A percentile compares a stretch with the other conserved stretches of the same genome.
These are phyloP conservation scores for Pythium brachiatum DNA, from an alignment of 352 stramenopile genomes.

Conservation along the genomic window DNA sequence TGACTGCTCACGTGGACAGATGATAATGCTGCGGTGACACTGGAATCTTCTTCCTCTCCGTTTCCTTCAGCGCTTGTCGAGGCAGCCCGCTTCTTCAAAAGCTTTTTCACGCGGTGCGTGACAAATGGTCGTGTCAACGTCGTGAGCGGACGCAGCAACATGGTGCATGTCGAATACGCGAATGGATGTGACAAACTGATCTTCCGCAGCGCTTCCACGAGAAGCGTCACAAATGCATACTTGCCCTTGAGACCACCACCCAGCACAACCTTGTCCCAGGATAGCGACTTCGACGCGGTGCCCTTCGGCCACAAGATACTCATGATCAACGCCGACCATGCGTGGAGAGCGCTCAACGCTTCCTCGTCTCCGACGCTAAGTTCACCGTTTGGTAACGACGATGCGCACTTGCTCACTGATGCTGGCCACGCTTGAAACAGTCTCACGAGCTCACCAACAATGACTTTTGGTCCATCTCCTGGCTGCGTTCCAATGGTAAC, in stretches of 20 bases:
- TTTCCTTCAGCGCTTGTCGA: not conserved
- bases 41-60: not conserved
- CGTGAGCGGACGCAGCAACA: conserved; percentile 77
- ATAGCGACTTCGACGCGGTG: conserved; percentile 62
- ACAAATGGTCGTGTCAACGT: conserved; percentile 82
- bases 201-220: conserved; percentile 76
- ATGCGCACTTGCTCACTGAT: not conserved
- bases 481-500: conserved; percentile 67
- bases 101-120: conserved; percentile 59
- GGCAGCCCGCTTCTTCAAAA: conserved; percentile 54
- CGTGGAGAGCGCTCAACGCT: conserved; percentile 77
- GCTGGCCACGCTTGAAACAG: conserved; percentile 68
- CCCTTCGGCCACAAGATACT: conserved; percentile 85
- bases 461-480: conserved; percentile 68
- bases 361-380: conserved; percentile 58
- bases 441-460: conserved; percentile 71
- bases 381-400: not conserved
- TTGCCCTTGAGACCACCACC: conserved; percentile 65
- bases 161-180: conserved; percentile 68
- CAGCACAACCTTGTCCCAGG: conserved; percentile 78
- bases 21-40: not conserved
- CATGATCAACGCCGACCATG: conserved; percentile 84
- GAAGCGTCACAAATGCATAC: conserved; percentile 71
- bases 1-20: not conserved
- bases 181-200: conserved; percentile 77